Conservation (phyloP, 1,139 yeast species). For the Trichomonascaceae sp. region DNA sequence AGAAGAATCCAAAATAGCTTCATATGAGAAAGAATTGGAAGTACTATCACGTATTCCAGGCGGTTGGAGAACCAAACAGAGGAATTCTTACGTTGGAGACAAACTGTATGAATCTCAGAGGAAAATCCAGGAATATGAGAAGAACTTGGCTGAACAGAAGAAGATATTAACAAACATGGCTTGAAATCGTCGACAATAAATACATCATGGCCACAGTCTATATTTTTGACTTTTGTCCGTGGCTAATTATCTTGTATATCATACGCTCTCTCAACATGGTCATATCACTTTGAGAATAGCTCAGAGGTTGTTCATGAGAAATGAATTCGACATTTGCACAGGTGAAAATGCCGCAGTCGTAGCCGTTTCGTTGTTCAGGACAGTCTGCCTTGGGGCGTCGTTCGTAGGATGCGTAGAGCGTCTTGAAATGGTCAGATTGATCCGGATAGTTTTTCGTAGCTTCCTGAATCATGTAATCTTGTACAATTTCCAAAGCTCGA, state of each 20-base stretch:
- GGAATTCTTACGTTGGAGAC: constrained; percentile 58
- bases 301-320: constrained; percentile 40
- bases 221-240: constrained; percentile 4
- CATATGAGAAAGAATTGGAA: constrained; percentile 66
- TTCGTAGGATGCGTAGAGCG: constrained; percentile 23
- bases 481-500: constrained; percentile 42
- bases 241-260: constrained; percentile 43
- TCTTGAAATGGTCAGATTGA: constrained; percentile 34
- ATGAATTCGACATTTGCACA: constrained; percentile 70
- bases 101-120: constrained; percentile 48
- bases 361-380: constrained; percentile 88
- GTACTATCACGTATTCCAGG: constrained; percentile 45
- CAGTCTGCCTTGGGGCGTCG: constrained; percentile 40
- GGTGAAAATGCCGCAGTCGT: constrained; percentile 92
- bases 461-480: constrained; percentile 39
- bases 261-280: constrained; percentile 59
- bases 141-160: constrained; percentile 21
- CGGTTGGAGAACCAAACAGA: constrained; percentile 45
- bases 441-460: constrained; percentile 26
- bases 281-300: constrained; percentile 69
- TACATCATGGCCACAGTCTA: background rate
- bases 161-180: constrained; percentile 13
- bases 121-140: constrained; percentile 42
- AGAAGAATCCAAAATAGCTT: constrained; percentile 59
- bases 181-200: background rate